Base-by-base conservation (phyloP, 2,329 filamentous ascomycete species). In the Sclerotinia minor region DNA sequence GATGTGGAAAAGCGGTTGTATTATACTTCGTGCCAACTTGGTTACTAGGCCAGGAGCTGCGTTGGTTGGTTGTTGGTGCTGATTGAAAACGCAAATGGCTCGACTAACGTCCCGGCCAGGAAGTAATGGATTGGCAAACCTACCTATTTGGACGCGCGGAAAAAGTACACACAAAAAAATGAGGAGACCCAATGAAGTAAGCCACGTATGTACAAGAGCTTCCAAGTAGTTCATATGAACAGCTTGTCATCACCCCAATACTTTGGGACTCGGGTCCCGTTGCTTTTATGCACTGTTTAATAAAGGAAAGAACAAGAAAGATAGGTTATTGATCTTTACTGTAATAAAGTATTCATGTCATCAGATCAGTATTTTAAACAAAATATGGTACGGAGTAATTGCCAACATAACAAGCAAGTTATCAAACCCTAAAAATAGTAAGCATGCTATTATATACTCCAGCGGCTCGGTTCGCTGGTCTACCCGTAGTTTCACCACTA, bases 1-100 rank as follows among this genome's bases (percentile, higher is more conserved):
- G 45, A 66, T 29, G 35, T 66, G n/a, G 54, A 4, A 66, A 61
- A 50, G 44, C 45, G 11, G 64, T 45, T 11, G 57, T 24, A 8
- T 6, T 60, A 15, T 24, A 8, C 45, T 61, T 32, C 11, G 53
- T 4, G 55, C 55, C 7, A 66, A 52, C 44, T 3, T 66, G 32
- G 19, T 3, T 24, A 55, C 60, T 9, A 47, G 55, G 8, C 64
- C 64, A 13, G 64, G 55, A 17, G 54, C 64, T n/a, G 64, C 54
- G 6, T 44, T 66, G n/a, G 54, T 50, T 17, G 64, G 64, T 0
- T 66, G 64, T 52, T 66, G 64, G 64, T 66, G 61, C 7, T 61
- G 64, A 55, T 44, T 35, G 24, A 55, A 66, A 49, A 21, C 32
- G 44, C 54, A 58, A 29, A 66, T 66, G 64, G n/a, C 64, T 9